Evolutionary conservation across 345 rosid genomes (phyloP), one percentile per base, ranked within the genome.

Genomic region (Microcos paniculata): DNA sequence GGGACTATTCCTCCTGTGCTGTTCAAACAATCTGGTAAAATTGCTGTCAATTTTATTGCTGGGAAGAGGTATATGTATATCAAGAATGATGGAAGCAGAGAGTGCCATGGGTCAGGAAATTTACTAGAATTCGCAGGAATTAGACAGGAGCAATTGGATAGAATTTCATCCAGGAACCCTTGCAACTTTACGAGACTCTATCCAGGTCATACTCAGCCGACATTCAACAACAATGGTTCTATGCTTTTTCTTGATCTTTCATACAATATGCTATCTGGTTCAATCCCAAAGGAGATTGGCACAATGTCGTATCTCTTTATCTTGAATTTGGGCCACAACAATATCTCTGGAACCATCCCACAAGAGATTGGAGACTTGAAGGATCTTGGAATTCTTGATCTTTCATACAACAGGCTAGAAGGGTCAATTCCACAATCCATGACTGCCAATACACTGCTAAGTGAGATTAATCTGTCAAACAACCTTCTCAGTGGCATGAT

Each of bases 171-270:
- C 19, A 74, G 93, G 81, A 91, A 84, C 75, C 98, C 98, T 23
- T 96, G 99, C 82, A 89, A 91, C 82, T 91, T 92, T 80, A 88
- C 87, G 4, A 83, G 95, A 80, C 89, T 88, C 46, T 96, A 93
- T 73, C 77, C 82, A 14, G 95, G 98, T 30, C 87, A 76, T 51
- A 91, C 92, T 0, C 84, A 91, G 75, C 97, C 97, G 0, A 94
- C 94, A 4, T 96, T 93, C 80, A 84, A 94, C 46, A 81, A 93
- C 57, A 96, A 96, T 10, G 99, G 99, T 23, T 92, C 99, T 2
- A 90, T 96, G 92, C 90, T 94, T 74, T 94, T 96, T 81, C 88
- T 96, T 6, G 99, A 96, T 82, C 85, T 94, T 77, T 96, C 98
- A 0, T 77, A 96, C 80, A 96, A 96, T 80, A 56, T 26, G 77